These are phyloP conservation scores for Blastocystis sp. DNA, from an alignment of 352 stramenopile genomes.

Conservation along the genomic window DNA sequence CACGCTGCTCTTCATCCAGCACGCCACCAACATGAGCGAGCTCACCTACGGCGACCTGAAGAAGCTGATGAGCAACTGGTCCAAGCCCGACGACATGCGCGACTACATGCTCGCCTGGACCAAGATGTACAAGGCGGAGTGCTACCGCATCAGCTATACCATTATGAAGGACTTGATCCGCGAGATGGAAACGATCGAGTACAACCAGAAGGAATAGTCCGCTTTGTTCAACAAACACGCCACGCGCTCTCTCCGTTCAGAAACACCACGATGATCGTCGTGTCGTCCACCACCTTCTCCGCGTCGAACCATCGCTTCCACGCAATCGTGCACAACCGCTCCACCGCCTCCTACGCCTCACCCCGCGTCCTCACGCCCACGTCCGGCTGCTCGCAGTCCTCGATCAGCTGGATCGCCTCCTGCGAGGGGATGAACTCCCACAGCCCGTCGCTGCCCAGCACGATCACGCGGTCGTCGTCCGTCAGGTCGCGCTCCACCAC, in stretches of 20 bases:
- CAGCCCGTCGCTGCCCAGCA: constrained; percentile 93
- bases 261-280: constrained; percentile 93
- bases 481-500: constrained; percentile 80
- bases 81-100: constrained; percentile 3
- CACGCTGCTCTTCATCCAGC: constrained; percentile 60
- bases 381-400: constrained; percentile 83
- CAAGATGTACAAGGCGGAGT: constrained; percentile 64
- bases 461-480: constrained; percentile 80
- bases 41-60: constrained; percentile 29
- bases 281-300: constrained; percentile 98
- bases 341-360: constrained; percentile 7
- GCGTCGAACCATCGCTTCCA: constrained; percentile 90
- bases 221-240: constrained; percentile 32
- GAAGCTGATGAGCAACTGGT: constrained; percentile 57
- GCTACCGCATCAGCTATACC: constrained; percentile 54
- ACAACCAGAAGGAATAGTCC: constrained; percentile 42
- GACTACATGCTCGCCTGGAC: constrained; percentile 58
- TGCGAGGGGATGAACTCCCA: constrained; percentile 97
- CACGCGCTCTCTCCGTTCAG: constrained; percentile 72
- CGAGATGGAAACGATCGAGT: constrained; percentile 62
- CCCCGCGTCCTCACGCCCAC: not conserved
- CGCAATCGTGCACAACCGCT: constrained; percentile 36
- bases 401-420: constrained; percentile 88
- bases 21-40: constrained; percentile 58
- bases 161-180: constrained; percentile 68